A percentile compares a stretch with the other conserved stretches of the same genome.
Evolutionary conservation across 306 rosid genomes (phyloP).

Genomic region (Prinsepia uniflora): DNA sequence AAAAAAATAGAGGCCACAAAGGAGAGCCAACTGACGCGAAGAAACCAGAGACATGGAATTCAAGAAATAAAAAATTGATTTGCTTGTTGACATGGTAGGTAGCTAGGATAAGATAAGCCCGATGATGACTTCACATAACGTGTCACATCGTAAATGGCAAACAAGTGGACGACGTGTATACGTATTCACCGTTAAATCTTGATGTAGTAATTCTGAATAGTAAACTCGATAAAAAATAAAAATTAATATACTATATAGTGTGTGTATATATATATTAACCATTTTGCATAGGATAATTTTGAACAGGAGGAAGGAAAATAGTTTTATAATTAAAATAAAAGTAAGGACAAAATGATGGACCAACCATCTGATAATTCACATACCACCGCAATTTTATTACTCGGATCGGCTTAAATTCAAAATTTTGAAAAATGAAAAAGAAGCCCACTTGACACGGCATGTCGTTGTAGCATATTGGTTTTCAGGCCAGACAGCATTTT

Average conservation of each 20-base stretch:
- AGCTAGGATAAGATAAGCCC: not conserved
- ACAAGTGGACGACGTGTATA: not conserved
- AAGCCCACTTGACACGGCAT: not conserved
- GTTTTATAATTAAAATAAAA: too few relatives aligned
- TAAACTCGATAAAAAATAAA: too few relatives aligned
- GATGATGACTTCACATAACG: slow-evolving; percentile 8
- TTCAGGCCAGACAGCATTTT: not conserved
- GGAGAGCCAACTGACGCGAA: not conserved
- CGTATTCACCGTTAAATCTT: too few relatives aligned
- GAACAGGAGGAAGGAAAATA: too few relatives aligned
- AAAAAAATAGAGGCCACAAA: not conserved
- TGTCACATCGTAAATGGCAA: slow-evolving; percentile 10
- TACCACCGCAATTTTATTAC: not conserved
- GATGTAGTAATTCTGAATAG: too few relatives aligned
- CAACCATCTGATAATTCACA: not conserved
- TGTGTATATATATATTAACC: too few relatives aligned
- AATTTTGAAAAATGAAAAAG: not conserved
- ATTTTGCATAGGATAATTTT: too few relatives aligned
- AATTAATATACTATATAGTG: too few relatives aligned
- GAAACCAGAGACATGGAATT: not conserved
- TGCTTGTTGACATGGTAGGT: not conserved
- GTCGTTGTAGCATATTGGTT: not conserved
- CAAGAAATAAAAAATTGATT: not conserved
- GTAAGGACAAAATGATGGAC: not conserved
- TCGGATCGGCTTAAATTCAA: not conserved